phyloP scores from a whole-genome alignment of 31 red algal genomes.

The Odonthalia washingtoniensis region DNA sequence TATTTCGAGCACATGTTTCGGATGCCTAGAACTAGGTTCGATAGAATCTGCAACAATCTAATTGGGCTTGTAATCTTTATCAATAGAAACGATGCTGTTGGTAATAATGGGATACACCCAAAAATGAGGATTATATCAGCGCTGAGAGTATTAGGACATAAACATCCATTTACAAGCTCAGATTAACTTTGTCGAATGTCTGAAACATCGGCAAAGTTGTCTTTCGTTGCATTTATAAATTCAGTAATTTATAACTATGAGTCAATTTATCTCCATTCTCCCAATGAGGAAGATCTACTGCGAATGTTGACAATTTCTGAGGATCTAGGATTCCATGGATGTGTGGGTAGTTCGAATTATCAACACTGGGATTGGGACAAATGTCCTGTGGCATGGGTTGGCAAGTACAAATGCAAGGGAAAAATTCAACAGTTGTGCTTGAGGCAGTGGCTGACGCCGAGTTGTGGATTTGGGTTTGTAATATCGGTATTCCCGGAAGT shows the following conservation, averaged over 20 bases:
- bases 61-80: too few relatives aligned
- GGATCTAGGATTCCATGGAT: conserved; percentile 15
- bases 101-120: too few relatives aligned
- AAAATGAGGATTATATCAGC: too few relatives aligned
- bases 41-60: too few relatives aligned
- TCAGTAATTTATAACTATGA: background rate
- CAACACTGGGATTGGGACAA: conserved; percentile 36
- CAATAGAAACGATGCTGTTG: too few relatives aligned
- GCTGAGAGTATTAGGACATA: too few relatives aligned
- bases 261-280: conserved; percentile 15
- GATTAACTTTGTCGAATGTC: conserved; percentile 20
- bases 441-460: conserved; percentile 33
- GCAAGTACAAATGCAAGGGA: conserved; percentile 22
- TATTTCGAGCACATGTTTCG: too few relatives aligned
- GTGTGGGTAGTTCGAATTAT: conserved; percentile 34
- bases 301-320: conserved; percentile 21
- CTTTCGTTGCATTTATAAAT: background rate
- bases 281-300: conserved; percentile 11
- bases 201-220: background rate
- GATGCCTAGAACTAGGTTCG: too few relatives aligned
- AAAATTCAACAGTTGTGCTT: conserved; percentile 4
- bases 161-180: too few relatives aligned
- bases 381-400: background rate
- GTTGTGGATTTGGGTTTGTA: conserved; percentile 44
- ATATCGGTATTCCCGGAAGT: conserved; percentile 28